Conservation (phyloP, 495 filamentous ascomycete species). For the Xylaria longipes region DNA sequence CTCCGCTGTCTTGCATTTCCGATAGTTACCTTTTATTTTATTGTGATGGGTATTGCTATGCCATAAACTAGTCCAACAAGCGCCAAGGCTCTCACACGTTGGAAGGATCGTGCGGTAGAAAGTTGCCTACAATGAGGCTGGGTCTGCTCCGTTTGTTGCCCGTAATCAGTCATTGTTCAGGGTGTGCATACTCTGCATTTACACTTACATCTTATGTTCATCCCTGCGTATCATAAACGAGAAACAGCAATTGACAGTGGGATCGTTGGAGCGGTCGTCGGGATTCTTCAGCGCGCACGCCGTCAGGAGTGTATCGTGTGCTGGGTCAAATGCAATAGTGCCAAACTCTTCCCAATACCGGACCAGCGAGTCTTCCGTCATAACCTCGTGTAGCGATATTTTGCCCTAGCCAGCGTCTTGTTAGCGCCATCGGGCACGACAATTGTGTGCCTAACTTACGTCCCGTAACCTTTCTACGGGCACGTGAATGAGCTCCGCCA, state of each 20-base stretch:
- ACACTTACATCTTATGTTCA: slow-evolving; percentile 91
- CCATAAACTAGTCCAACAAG: slow-evolving; percentile 2
- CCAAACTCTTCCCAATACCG: slow-evolving; percentile 99
- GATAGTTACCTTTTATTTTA: neutral
- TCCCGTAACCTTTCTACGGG: slow-evolving; percentile 90
- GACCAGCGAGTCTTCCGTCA: slow-evolving; percentile 91
- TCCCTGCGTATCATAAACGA: slow-evolving; percentile 96
- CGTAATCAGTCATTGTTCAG: slow-evolving; percentile 25
- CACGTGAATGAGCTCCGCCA: slow-evolving; percentile 95
- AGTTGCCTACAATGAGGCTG: slow-evolving; percentile 94
- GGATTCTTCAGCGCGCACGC: slow-evolving; percentile 92
- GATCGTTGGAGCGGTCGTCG: slow-evolving; percentile 69
- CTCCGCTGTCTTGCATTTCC: neutral
- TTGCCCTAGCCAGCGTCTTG: slow-evolving; percentile 70
- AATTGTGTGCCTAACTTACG: slow-evolving; percentile 59
- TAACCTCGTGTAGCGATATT: slow-evolving; percentile 92
- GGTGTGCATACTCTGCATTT: neutral
- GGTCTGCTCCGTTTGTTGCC: slow-evolving; percentile 62
- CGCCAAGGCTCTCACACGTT: slow-evolving; percentile 28
- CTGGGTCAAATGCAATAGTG: slow-evolving; percentile 94
- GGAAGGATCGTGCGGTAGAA: slow-evolving; percentile 72
- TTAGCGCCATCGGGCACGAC: slow-evolving; percentile 12
- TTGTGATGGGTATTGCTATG: neutral
- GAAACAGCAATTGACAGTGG: slow-evolving; percentile 91
- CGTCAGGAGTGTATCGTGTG: slow-evolving; percentile 96